Conservation (phyloP, 2,329 filamentous ascomycete genomes). For the Claviceps lovelessii region DNA sequence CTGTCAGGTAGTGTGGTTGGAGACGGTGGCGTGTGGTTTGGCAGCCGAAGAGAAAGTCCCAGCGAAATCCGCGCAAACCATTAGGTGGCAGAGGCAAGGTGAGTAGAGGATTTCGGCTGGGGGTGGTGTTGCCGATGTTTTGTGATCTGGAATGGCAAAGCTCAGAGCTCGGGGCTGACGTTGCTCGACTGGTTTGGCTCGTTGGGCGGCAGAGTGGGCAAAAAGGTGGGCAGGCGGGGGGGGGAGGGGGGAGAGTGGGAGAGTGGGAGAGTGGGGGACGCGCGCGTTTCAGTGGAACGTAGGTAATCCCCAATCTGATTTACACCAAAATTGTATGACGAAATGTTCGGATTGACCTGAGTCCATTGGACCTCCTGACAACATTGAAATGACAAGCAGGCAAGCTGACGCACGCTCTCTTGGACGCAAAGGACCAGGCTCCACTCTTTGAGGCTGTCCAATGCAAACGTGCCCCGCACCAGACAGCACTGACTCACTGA, state of each 20-base stretch:
- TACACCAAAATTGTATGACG: too few species aligned
- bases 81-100: not conserved
- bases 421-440: too few species aligned
- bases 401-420: too few species aligned
- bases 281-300: too few species aligned
- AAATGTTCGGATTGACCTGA: too few species aligned
- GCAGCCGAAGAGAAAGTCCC: not conserved
- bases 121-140: constrained; percentile 5
- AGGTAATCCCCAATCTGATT: too few species aligned
- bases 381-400: too few species aligned
- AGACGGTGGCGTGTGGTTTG: not conserved
- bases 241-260: too few species aligned
- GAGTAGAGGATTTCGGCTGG: not conserved
- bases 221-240: too few species aligned
- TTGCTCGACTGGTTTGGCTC: constrained; percentile 5
- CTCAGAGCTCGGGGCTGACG: constrained; percentile 8
- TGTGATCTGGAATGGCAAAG: constrained; percentile 3
- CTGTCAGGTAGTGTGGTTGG: not conserved
- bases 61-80: not conserved
- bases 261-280: too few species aligned
- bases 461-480: not conserved
- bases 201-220: constrained; percentile 5
- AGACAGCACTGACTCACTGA: too few species aligned
- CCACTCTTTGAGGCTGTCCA: not conserved
- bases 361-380: too few species aligned